phyloP scores from a whole-genome alignment of 495 filamentous ascomycete species.

The Aspergillus coremiiformis region DNA sequence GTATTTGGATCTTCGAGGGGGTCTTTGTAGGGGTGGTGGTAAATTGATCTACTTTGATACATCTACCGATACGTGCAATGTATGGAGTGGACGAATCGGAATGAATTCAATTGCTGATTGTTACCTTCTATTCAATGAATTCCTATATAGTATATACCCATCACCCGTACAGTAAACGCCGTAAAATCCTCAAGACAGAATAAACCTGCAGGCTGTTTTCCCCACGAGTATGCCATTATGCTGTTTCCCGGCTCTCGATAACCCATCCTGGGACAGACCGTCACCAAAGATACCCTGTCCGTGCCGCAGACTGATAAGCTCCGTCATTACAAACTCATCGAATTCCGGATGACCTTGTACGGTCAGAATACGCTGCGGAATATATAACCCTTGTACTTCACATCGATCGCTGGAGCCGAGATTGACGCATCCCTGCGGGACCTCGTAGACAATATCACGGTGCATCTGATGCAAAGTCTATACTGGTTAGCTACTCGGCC shows the following conservation, averaged over 20 bases:
- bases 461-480: conserved; percentile 84
- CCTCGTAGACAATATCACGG: conserved; percentile 60
- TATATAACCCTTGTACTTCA: conserved; percentile 68
- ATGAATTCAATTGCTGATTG: too few relatives aligned
- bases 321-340: conserved; percentile 58
- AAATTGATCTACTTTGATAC: too few relatives aligned
- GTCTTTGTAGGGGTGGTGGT: too few relatives aligned
- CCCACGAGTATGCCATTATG: too few relatives aligned
- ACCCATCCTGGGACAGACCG: neutral
- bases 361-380: conserved; percentile 52
- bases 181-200: too few relatives aligned
- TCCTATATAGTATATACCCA: too few relatives aligned
- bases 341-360: conserved; percentile 92
- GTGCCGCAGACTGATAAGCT: conserved; percentile 56
- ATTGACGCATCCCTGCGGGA: conserved; percentile 53
- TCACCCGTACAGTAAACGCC: too few relatives aligned
- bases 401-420: conserved; percentile 60
- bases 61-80: too few relatives aligned
- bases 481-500: neutral
- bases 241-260: neutral
- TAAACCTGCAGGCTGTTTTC: too few relatives aligned
- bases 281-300: conserved; percentile 53
- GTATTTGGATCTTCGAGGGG: too few relatives aligned
- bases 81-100: too few relatives aligned
- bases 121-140: too few relatives aligned